Evolutionary conservation across 2,329 filamentous ascomycete species (phyloP).

Genomic region (Colletotrichum acutatum): DNA sequence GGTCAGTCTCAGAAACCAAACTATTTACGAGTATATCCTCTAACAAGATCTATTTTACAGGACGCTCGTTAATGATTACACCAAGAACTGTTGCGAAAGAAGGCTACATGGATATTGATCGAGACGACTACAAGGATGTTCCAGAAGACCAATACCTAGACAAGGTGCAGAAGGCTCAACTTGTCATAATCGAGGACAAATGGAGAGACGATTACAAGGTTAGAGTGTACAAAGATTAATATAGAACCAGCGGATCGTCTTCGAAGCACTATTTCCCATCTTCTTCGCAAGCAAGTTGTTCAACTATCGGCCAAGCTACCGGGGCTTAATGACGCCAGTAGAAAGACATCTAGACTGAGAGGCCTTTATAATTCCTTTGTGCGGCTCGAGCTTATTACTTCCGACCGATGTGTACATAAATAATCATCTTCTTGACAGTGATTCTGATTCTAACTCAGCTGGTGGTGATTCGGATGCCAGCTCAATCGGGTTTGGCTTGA

Average conservation of each 20-base stretch:
- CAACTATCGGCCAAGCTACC: too few species aligned
- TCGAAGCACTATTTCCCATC: too few species aligned
- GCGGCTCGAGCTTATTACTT: too few species aligned
- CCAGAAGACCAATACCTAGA: constrained; percentile 51
- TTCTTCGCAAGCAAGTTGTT: too few species aligned
- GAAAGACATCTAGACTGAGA: too few species aligned
- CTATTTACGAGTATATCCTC: too few species aligned
- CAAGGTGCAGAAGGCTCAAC: constrained; percentile 49
- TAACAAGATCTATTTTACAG: neutral
- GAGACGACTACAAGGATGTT: constrained; percentile 47
- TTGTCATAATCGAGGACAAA: constrained; percentile 54
- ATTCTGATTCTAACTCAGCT: neutral
- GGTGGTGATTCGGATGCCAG: neutral
- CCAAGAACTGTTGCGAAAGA: constrained; percentile 50
- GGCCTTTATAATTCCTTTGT: too few species aligned
- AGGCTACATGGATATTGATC: constrained; percentile 52
- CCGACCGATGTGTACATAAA: too few species aligned
- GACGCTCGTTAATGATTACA: constrained; percentile 52
- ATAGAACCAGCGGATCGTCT: neutral
- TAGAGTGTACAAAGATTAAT: neutral
- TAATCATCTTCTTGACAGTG: neutral
- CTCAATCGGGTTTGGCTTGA: neutral
- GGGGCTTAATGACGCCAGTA: too few species aligned
- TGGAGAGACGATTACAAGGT: constrained; percentile 41
- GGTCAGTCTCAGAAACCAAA: neutral